These are phyloP conservation scores for Aegilops umbellulata DNA, from an alignment of 176 grass and related monocot species.

Conservation along the genomic window DNA sequence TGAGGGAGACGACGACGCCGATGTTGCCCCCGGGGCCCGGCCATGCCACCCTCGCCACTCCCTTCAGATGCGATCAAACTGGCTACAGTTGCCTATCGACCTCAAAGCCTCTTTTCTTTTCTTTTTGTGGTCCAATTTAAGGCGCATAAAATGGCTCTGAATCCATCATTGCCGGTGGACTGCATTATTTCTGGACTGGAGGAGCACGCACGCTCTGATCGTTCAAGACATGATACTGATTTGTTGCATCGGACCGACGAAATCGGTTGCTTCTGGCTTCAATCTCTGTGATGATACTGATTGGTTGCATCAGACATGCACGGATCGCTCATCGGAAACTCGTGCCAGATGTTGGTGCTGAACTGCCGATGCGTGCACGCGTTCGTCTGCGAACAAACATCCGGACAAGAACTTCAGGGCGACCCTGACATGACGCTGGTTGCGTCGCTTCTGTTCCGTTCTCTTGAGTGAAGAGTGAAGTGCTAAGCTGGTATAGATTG, in stretches of 20 bases:
- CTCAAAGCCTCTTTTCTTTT: no score
- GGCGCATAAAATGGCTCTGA: background rate
- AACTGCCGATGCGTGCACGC: constrained; percentile 8
- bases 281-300: background rate
- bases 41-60: background rate
- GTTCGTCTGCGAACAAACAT: background rate
- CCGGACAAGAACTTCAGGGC: background rate
- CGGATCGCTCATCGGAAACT: background rate
- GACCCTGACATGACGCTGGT: background rate
- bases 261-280: background rate
- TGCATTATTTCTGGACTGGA: constrained; percentile 14
- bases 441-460: background rate
- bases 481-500: background rate
- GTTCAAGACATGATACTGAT: background rate
- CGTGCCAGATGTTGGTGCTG: background rate
- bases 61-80: background rate
- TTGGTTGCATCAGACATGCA: background rate
- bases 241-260: background rate
- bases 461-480: no score
- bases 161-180: background rate
- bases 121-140: background rate
- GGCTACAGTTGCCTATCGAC: background rate
- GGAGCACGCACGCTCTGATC: background rate
- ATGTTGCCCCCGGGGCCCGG: background rate
- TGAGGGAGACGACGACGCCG: background rate